Conservation (phyloP, 2,329 filamentous ascomycete species). For the Alternaria ethzedia region DNA sequence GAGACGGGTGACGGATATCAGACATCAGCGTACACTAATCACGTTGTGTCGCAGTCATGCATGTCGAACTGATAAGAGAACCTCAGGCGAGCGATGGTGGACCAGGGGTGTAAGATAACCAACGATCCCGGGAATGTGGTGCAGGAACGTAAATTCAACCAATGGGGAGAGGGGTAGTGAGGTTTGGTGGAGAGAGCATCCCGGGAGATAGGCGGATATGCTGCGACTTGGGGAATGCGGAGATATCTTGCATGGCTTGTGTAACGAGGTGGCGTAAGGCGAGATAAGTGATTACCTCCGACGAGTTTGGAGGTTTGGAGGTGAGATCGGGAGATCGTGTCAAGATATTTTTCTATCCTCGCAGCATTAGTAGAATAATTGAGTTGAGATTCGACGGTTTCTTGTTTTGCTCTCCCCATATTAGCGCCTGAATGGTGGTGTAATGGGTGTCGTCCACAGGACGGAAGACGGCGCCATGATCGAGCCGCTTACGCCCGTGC, state of each 20-base stretch:
- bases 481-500: conserved; percentile 8
- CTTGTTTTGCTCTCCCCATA: not conserved
- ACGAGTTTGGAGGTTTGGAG: not conserved
- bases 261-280: conserved; percentile 20
- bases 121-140: conserved; percentile 5
- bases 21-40: conserved; percentile 8
- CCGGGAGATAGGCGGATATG: conserved; percentile 13
- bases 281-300: conserved; percentile 4
- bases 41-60: conserved; percentile 2
- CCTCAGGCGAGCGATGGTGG: not conserved
- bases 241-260: conserved; percentile 1
- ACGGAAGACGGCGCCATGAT: not conserved
- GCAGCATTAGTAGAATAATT: too few species aligned
- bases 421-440: not conserved
- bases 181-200: not conserved
- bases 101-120: conserved; percentile 4
- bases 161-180: not conserved
- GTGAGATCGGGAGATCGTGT: not conserved
- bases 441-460: not conserved
- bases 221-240: not conserved
- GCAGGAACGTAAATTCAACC: not conserved
- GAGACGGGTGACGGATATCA: conserved; percentile 2
- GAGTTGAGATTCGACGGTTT: too few species aligned
- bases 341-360: not conserved
- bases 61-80: conserved; percentile 16